phyloP scores from a whole-genome alignment of 441 rosid genomes.

The Syzygium malaccense region DNA sequence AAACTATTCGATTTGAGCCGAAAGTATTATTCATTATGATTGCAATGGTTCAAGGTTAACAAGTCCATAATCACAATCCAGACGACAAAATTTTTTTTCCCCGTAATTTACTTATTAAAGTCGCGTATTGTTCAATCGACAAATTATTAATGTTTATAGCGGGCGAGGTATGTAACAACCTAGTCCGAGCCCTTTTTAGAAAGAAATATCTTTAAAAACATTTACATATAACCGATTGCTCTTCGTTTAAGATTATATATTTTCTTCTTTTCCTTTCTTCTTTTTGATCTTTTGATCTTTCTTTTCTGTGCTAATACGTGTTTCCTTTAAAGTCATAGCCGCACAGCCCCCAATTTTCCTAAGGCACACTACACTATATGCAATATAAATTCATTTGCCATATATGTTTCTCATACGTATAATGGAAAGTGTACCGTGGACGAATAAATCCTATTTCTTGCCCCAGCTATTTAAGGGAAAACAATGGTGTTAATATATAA shows the following conservation, averaged over 20 bases:
- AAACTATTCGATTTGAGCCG: background rate
- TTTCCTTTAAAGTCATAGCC: background rate
- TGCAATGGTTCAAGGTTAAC: background rate
- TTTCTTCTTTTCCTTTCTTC: background rate
- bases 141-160: background rate
- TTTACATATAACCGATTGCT: background rate
- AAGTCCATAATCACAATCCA: background rate
- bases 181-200: background rate
- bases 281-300: background rate
- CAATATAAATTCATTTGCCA: background rate
- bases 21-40: background rate
- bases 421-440: rapidly evolving
- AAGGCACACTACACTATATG: background rate
- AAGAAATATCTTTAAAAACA: background rate
- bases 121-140: background rate
- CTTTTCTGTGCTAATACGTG: background rate
- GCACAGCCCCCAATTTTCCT: background rate
- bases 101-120: background rate
- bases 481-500: background rate
- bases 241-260: background rate
- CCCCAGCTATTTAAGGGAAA: background rate
- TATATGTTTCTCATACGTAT: background rate
- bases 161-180: no score
- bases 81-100: background rate
- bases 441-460: background rate